Evolutionary conservation across 2,329 filamentous ascomycete genomes (phyloP).

Genomic region (Cladosporium sp.): DNA sequence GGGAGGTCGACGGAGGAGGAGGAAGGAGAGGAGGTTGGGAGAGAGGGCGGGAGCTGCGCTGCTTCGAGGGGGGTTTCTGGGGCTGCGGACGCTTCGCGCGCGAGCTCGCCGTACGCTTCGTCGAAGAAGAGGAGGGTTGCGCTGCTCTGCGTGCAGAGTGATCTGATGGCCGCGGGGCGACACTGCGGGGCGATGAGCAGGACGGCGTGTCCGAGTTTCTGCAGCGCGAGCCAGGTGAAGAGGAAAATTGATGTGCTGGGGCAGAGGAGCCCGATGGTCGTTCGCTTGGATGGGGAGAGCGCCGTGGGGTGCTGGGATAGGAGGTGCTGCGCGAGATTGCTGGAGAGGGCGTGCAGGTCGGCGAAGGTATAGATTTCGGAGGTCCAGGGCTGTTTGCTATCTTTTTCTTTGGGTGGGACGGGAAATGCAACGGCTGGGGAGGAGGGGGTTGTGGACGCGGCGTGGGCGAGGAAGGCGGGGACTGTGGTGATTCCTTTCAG

Average conservation of each 20-base stretch:
- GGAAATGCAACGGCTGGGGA: slow-evolving; percentile 48
- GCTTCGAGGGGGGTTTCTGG: background rate
- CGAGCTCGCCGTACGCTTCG: slow-evolving; percentile 31
- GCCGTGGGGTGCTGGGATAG: slow-evolving; percentile 15
- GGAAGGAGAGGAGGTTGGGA: background rate
- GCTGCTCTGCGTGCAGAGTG: slow-evolving; percentile 46
- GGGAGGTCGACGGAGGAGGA: background rate
- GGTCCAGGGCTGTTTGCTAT: slow-evolving; percentile 14
- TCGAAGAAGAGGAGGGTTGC: slow-evolving; percentile 44
- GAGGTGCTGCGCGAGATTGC: slow-evolving; percentile 31
- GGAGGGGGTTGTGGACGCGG: slow-evolving; percentile 23
- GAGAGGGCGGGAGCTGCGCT: background rate
- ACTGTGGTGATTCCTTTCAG: too few species aligned
- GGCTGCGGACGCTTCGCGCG: slow-evolving; percentile 17
- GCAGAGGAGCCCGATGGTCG: slow-evolving; percentile 49
- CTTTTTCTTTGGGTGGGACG: slow-evolving; percentile 18
- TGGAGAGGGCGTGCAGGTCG: slow-evolving; percentile 31
- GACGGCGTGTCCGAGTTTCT: slow-evolving; percentile 49
- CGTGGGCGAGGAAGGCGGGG: too few species aligned
- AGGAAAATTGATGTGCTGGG: slow-evolving; percentile 53
- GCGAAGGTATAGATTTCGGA: slow-evolving; percentile 32
- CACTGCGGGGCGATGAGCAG: slow-evolving; percentile 52
- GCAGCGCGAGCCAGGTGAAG: slow-evolving; percentile 54
- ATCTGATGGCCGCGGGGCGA: slow-evolving; percentile 42
- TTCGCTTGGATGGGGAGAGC: slow-evolving; percentile 10